Percentiles rank a stretch among this genome's conserved stretches.
Evolutionary conservation across 495 filamentous ascomycete genomes (phyloP).

Genomic region (Annulohypoxylon stygium): DNA sequence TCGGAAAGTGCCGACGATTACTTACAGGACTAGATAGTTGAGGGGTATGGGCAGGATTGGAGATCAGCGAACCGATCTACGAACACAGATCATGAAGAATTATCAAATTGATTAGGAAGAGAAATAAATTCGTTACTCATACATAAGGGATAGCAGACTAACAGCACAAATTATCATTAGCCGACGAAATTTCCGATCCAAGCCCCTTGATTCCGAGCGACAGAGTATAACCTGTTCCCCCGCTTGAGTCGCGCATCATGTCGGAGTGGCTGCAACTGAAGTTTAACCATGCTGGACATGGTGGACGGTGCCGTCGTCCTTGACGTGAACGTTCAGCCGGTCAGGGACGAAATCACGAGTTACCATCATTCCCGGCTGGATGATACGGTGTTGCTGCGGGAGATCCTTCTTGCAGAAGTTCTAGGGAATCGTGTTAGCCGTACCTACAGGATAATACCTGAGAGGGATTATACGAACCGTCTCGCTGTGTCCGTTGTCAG

Average conservation of each 20-base stretch:
- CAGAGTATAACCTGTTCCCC: not conserved
- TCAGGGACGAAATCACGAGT: slow-evolving; percentile 60
- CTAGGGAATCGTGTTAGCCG: slow-evolving; percentile 56
- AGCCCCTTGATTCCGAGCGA: not conserved
- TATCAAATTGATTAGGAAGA: not conserved
- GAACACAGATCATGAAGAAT: not conserved
- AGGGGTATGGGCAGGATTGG: not conserved
- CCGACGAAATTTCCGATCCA: slow-evolving; percentile 7
- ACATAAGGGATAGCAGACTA: slow-evolving; percentile 13
- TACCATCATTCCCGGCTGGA: slow-evolving; percentile 70
- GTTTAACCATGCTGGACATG: slow-evolving; percentile 72
- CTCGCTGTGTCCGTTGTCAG: slow-evolving; percentile 57
- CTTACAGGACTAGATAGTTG: not conserved
- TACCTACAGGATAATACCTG: not conserved
- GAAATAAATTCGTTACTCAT: slow-evolving; percentile 27
- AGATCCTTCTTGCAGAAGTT: slow-evolving; percentile 82
- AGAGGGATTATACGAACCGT: slow-evolving; percentile 52
- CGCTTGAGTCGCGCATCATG: not conserved
- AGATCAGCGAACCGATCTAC: not conserved
- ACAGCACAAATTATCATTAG: not conserved
- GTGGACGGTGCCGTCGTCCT: slow-evolving; percentile 78
- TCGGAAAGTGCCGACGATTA: not conserved
- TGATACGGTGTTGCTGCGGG: slow-evolving; percentile 74
- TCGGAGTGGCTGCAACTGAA: not conserved
- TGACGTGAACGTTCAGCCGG: slow-evolving; percentile 79